Base-by-base conservation (phyloP, 2,329 filamentous ascomycete genomes). In the Trichoderma sp. region DNA sequence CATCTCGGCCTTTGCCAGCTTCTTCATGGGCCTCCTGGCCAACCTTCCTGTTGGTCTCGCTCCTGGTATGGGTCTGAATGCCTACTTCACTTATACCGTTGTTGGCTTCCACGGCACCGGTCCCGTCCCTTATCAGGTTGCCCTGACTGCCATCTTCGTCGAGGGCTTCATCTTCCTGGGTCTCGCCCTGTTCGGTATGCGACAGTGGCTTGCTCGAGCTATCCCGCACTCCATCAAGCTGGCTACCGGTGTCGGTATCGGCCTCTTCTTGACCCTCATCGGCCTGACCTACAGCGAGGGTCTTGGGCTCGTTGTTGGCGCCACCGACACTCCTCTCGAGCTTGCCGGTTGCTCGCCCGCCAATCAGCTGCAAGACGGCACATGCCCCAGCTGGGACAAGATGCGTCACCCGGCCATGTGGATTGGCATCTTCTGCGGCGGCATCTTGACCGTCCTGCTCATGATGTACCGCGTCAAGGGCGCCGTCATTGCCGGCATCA, bases 391-490 rank as follows among this genome's bases (percentile, higher is more conserved):
- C 61, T 80, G 76, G 43, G 83, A 87, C 67, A 94, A 94, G 85
- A 95, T 97, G 92, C 88, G 92, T 71, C 92, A 87, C 75, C 92
- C 93, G 1, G 88, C 90, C 29, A 88, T 96, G 87, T 97, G 93
- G 93, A 85, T 96, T 63, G 93, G 93, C 47, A 94, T 96, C 74
- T 96, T 96, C 83, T 92, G 91, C 73, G 92, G 93, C 55, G 92
- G 93, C 70, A 86, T 96, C 72, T 81, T 96, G 60, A 96, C 93
- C 0, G 90, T 90, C 37, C 82, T 96, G 72, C 82, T 96, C 66
- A 92, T 95, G 89, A 87, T 94, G 83, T 96, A 93, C 79, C 89
- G 92, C 24, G 88, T 96, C 79, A 95, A 95, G 81, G 93, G 93
- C 69, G 93, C 93, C 68, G 91, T 97, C 75, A 94, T 96, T 74